phyloP scores from a whole-genome alignment of 225 moss, liverwort and hornwort genomes.

The Takakia lepidozioides region DNA sequence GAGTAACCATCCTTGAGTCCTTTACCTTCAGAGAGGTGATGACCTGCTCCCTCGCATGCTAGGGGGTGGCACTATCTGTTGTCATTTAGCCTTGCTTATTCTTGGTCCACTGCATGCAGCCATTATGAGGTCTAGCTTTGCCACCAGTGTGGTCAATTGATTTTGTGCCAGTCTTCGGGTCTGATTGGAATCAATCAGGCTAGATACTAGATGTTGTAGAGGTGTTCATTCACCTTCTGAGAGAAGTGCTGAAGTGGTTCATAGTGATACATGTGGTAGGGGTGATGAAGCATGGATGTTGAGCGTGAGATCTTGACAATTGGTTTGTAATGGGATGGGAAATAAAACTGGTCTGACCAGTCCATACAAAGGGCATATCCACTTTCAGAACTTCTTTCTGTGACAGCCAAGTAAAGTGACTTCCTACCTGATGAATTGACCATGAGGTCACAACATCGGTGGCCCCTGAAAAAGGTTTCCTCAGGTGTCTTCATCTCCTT shows the following conservation, averaged over 20 bases:
- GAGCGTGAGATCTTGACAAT: constrained; percentile 7
- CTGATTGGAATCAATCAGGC: too few species aligned
- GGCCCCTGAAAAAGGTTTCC: constrained; percentile 94
- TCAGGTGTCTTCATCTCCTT: constrained; percentile 86
- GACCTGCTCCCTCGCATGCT: constrained; percentile 6
- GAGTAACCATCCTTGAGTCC: constrained; percentile 6
- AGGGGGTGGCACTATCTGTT: constrained; percentile 3
- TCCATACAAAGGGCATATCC: too few species aligned
- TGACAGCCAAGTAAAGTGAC: too few species aligned
- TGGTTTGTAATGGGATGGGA: too few species aligned
- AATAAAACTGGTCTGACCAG: too few species aligned
- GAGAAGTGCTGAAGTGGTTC: too few species aligned
- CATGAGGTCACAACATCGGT: constrained; percentile 98
- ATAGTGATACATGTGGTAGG: too few species aligned
- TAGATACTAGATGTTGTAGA: too few species aligned
- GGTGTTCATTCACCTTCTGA: too few species aligned
- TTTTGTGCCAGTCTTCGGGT: too few species aligned
- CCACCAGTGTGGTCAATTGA: too few species aligned
- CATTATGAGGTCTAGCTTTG: neutral
- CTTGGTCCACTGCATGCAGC: neutral
- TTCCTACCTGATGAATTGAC: constrained; percentile 93
- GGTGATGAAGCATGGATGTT: neutral
- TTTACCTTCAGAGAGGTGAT: constrained; percentile 7
- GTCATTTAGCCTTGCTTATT: constrained; percentile 2
- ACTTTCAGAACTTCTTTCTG: too few species aligned